Conservation (phyloP, 129 eudicot genomes). For the Gnaphalium uliginosum region DNA sequence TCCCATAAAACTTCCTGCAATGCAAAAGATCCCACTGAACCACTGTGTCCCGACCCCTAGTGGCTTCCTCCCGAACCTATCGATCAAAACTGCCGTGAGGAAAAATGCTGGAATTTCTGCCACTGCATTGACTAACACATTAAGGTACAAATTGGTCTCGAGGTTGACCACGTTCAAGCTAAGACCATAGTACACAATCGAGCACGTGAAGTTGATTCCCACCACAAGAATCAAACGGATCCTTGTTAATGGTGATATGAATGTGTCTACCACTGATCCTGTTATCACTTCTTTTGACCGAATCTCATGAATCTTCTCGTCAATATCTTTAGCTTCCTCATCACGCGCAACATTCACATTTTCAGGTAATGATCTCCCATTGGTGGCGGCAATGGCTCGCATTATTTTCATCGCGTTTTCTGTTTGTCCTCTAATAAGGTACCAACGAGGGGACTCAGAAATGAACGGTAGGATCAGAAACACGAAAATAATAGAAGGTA, state of each 20-base stretch:
- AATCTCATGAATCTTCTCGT: conserved; percentile 15
- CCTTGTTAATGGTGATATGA: conserved; percentile 58
- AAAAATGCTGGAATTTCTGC: conserved; percentile 87
- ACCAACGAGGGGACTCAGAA: conserved; percentile 97
- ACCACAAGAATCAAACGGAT: conserved; percentile 63
- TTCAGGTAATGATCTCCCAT: conserved; percentile 53
- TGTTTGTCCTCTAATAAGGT: conserved; percentile 62
- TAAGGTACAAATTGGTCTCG: conserved; percentile 77
- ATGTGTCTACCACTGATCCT: conserved; percentile 68
- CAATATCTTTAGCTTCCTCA: conserved; percentile 42
- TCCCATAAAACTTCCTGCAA: conserved; percentile 54
- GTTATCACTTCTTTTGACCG: conserved; percentile 36
- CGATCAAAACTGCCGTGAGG: conserved; percentile 67
- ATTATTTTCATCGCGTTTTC: conserved; percentile 64
- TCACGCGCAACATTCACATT: conserved; percentile 60
- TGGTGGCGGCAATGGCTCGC: conserved; percentile 51
- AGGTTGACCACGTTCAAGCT: conserved; percentile 91
- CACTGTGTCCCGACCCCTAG: conserved; percentile 72
- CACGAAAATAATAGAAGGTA: conserved; percentile 76
- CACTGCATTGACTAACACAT: conserved; percentile 67
- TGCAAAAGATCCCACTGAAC: conserved; percentile 79
- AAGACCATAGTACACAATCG: conserved; percentile 86
- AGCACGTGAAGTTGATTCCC: conserved; percentile 65
- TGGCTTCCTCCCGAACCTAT: conserved; percentile 79
- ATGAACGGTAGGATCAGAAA: conserved; percentile 60